Conservation (phyloP, 1,139 yeast genomes). For the Petasospora rhodanensis region DNA sequence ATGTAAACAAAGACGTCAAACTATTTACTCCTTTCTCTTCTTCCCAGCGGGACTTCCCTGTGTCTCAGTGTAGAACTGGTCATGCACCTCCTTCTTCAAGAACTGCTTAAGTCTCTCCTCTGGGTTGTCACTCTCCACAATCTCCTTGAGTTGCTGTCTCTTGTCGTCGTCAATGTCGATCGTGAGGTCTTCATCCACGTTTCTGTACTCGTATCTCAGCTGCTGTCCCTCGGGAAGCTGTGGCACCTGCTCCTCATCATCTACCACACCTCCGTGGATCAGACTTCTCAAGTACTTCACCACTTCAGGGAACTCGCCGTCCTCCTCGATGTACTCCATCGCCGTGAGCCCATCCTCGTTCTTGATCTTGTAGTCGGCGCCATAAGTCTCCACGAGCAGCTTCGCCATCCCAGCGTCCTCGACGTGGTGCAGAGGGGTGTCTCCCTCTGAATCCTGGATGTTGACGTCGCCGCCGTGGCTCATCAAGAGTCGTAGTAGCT, state of each 20-base stretch:
- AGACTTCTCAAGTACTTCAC: constrained; percentile 55
- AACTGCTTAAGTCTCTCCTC: constrained; percentile 72
- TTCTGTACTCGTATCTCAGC: constrained; percentile 53
- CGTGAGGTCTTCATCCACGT: constrained; percentile 35
- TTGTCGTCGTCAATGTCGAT: constrained; percentile 47
- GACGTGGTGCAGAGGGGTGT: constrained; percentile 89
- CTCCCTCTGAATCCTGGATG: constrained; percentile 84
- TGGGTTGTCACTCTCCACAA: constrained; percentile 71
- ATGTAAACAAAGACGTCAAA: constrained; percentile 9
- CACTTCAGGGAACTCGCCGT: constrained; percentile 79
- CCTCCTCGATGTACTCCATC: constrained; percentile 68
- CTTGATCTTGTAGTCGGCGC: constrained; percentile 58
- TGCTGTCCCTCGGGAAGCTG: constrained; percentile 43
- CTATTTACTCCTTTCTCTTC: constrained; percentile 8
- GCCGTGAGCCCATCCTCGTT: constrained; percentile 75
- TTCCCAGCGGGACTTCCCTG: constrained; percentile 6
- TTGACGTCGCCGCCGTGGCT: constrained; percentile 71
- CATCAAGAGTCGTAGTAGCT: constrained; percentile 57
- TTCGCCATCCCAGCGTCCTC: constrained; percentile 69
- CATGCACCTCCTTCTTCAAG: constrained; percentile 60
- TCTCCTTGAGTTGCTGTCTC: constrained; percentile 61
- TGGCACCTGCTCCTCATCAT: constrained; percentile 32
- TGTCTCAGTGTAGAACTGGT: constrained; percentile 32
- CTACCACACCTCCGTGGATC: constrained; percentile 32
- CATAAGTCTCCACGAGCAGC: constrained; percentile 55